These are phyloP conservation scores for Arthrobotrys iridis DNA, from an alignment of 2,329 filamentous ascomycete genomes.

Conservation along the genomic window DNA sequence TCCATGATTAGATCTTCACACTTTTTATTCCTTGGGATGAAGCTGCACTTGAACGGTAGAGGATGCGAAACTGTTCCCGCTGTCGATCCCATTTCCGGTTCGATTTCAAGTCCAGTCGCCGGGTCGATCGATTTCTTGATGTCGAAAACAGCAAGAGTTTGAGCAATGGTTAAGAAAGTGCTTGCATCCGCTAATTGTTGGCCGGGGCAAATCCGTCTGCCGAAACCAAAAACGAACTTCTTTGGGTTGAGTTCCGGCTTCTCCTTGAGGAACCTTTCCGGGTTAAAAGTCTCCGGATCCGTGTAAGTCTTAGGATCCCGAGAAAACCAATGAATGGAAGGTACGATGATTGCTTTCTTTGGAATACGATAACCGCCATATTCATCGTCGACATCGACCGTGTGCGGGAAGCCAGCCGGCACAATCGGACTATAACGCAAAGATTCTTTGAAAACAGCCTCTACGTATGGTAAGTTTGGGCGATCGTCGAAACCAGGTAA, in stretches of 20 bases:
- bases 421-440: conserved; percentile 66
- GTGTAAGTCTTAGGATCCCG: conserved; percentile 62
- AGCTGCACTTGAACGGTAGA: conserved; percentile 26
- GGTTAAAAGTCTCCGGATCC: conserved; percentile 57
- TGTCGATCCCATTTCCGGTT: conserved; percentile 26
- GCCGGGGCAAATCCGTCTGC: conserved; percentile 67
- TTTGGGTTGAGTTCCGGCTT: conserved; percentile 59
- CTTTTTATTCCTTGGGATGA: conserved; percentile 23
- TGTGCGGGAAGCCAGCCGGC: conserved; percentile 65
- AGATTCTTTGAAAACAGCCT: conserved; percentile 68
- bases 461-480: conserved; percentile 67
- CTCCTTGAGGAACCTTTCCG: conserved; percentile 55
- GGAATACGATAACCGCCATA: conserved; percentile 66
- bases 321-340: conserved; percentile 67
- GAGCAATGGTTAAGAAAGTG: conserved; percentile 69
- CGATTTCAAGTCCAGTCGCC: conserved; percentile 17
- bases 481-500: conserved; percentile 66
- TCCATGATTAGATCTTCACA: conserved; percentile 6
- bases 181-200: conserved; percentile 71
- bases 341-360: conserved; percentile 63
- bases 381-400: conserved; percentile 62
- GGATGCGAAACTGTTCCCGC: conserved; percentile 35
- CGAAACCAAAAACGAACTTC: conserved; percentile 64
- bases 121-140: conserved; percentile 59
- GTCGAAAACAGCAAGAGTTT: conserved; percentile 70